Percentiles rank a stretch among this genome's conserved stretches.
phyloP scores from a whole-genome alignment of 208 protist species.

The Wallacemonas sp. region DNA sequence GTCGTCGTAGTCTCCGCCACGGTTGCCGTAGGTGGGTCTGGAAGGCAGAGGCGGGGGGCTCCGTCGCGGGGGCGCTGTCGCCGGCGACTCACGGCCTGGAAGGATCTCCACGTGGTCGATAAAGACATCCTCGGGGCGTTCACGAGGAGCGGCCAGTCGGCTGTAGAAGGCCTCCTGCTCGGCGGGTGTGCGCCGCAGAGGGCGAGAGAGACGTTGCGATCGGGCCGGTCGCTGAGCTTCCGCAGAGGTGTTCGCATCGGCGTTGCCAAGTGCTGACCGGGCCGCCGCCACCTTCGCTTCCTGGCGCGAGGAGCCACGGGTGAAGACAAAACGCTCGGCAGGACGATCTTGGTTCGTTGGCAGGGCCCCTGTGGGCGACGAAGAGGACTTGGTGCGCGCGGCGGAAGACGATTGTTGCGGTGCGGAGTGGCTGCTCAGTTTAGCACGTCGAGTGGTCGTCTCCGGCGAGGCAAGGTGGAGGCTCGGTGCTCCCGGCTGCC shows the following conservation, averaged over 20 bases:
- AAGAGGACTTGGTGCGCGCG: too few species aligned
- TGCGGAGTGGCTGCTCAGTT: background rate
- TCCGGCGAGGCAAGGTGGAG: background rate
- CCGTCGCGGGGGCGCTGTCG: background rate
- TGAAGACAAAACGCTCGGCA: background rate
- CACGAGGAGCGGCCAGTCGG: conserved; percentile 36
- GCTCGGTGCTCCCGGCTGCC: conserved; percentile 4
- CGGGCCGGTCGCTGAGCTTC: too few species aligned
- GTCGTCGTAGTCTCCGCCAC: too few species aligned
- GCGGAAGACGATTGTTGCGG: background rate
- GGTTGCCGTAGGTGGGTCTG: too few species aligned
- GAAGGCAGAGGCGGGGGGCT: background rate
- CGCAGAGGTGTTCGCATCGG: too few species aligned
- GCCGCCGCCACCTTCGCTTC: conserved; percentile 23
- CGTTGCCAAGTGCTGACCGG: background rate
- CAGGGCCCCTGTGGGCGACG: too few species aligned
- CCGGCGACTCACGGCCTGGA: background rate
- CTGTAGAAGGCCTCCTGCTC: conserved; percentile 38
- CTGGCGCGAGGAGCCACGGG: conserved; percentile 8
- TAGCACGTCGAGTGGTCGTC: background rate
- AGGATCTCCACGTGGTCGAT: background rate
- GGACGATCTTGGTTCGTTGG: background rate
- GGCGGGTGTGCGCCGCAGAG: conserved; percentile 13
- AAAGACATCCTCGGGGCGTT: conserved; percentile 12
- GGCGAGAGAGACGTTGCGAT: too few species aligned